phyloP scores from a whole-genome alignment of 2,329 filamentous ascomycete species.

The Ophiostoma piceae region DNA sequence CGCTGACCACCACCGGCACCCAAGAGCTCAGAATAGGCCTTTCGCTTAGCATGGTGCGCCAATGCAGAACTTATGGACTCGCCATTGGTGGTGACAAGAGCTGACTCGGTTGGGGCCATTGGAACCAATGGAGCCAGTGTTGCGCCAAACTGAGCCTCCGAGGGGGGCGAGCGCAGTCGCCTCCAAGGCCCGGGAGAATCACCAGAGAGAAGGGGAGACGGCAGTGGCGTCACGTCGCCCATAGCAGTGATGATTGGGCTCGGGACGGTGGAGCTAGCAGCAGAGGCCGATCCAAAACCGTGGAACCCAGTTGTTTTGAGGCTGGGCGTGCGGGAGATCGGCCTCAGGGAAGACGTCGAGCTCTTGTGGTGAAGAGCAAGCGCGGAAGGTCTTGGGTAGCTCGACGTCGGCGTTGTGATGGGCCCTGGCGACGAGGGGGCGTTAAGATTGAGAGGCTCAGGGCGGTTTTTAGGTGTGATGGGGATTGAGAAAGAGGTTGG shows the following conservation, averaged over 20 bases:
- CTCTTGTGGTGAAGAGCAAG: constrained; percentile 37
- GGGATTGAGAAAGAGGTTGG: constrained; percentile 25
- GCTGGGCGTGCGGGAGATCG: constrained; percentile 56
- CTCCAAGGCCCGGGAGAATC: constrained; percentile 65
- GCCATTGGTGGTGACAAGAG: constrained; percentile 47
- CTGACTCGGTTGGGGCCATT: constrained; percentile 39
- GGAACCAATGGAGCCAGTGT: constrained; percentile 32
- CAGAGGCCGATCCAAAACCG: constrained; percentile 47
- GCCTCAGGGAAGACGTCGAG: constrained; percentile 44
- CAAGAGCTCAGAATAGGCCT: constrained; percentile 48
- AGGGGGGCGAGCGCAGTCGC: constrained; percentile 45
- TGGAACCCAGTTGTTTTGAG: constrained; percentile 49
- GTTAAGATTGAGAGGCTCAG: constrained; percentile 13
- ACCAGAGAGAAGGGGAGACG: constrained; percentile 63
- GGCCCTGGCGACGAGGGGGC: constrained; percentile 20
- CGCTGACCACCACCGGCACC: constrained; percentile 29
- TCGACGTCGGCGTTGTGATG: constrained; percentile 20
- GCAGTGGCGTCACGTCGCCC: constrained; percentile 72
- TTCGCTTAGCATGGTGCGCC: constrained; percentile 52
- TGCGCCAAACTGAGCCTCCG: constrained; percentile 39
- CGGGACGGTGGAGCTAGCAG: constrained; percentile 62
- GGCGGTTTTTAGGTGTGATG: constrained; percentile 23
- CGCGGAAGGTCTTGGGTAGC: constrained; percentile 30
- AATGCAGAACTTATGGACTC: constrained; percentile 50
- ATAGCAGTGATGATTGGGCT: constrained; percentile 71